A percentile compares a stretch with the other conserved stretches of the same genome.
phyloP scores from a whole-genome alignment of 73 alveolate species.

The Paramecium caudatum region DNA sequence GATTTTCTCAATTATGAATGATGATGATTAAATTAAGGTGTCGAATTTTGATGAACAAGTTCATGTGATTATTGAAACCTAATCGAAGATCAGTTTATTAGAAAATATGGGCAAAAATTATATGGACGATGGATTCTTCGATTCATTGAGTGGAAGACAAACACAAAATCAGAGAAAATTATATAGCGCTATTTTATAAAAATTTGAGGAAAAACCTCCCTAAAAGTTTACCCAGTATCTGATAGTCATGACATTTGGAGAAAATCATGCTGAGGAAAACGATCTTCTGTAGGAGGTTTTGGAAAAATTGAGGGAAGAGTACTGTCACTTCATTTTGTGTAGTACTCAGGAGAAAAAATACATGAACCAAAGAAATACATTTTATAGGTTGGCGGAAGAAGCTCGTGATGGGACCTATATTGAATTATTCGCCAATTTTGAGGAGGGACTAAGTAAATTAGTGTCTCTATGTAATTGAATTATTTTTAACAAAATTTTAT shows the following conservation, averaged over 20 bases:
- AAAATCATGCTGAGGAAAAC: constrained; percentile 6
- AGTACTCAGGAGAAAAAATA: neutral
- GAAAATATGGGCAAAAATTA: constrained; percentile 57
- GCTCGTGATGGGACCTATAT: constrained; percentile 63
- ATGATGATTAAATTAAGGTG: constrained; percentile 28
- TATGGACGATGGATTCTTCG: constrained; percentile 62
- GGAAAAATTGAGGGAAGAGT: constrained; percentile 41
- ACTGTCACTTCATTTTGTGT: constrained; percentile 53
- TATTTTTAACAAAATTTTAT: neutral
- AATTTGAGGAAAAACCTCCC: neutral
- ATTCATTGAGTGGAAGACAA: constrained; percentile 43
- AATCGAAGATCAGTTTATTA: constrained; percentile 28
- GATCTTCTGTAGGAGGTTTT: neutral
- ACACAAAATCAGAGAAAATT: constrained; percentile 25
- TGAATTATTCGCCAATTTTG: constrained; percentile 56
- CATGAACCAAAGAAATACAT: neutral
- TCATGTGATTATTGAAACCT: constrained; percentile 43
- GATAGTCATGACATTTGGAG: constrained; percentile 39
- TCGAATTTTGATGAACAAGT: constrained; percentile 31
- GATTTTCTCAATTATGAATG: constrained; percentile 64
- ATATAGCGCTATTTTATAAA: constrained; percentile 33
- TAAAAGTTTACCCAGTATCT: neutral
- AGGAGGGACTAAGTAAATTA: constrained; percentile 32
- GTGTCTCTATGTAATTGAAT: constrained; percentile 1
- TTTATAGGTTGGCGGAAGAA: neutral